Percentiles rank a stretch among this genome's conserved stretches.
phyloP scores from a whole-genome alignment of 495 filamentous ascomycete species.

The Penicillium cinerascens region DNA sequence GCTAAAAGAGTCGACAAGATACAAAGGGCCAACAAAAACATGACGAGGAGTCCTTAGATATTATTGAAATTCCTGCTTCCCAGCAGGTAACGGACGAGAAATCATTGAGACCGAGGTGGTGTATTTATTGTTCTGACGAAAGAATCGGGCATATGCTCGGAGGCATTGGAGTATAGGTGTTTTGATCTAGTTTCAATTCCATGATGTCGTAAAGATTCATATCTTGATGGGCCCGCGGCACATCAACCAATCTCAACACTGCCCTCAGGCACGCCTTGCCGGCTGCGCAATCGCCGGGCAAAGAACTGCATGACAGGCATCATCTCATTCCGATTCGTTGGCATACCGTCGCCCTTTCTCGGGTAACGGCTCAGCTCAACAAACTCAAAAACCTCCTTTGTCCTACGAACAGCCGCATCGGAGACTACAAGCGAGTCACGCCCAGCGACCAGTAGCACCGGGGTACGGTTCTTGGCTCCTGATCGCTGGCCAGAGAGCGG shows the following conservation, averaged over 20 bases:
- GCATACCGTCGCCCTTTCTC: constrained; percentile 77
- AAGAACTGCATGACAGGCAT: constrained; percentile 92
- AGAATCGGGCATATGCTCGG: too few relatives aligned
- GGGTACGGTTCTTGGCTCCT: constrained; percentile 58
- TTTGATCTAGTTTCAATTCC: neutral
- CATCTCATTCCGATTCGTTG: constrained; percentile 79
- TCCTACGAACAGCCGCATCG: constrained; percentile 54
- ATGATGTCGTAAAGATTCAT: constrained; percentile 1
- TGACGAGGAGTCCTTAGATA: too few relatives aligned
- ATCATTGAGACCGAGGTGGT: too few relatives aligned
- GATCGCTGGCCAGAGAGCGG: constrained; percentile 45
- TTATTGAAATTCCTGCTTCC: too few relatives aligned
- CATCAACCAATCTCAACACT: constrained; percentile 50
- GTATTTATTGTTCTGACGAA: too few relatives aligned
- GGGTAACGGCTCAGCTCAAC: constrained; percentile 75
- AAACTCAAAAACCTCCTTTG: constrained; percentile 66
- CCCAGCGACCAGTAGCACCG: constrained; percentile 70
- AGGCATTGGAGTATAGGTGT: too few relatives aligned
- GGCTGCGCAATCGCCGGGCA: constrained; percentile 67
- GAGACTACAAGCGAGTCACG: constrained; percentile 60
- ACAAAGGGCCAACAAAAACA: too few relatives aligned
- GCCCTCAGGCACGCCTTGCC: constrained; percentile 57
- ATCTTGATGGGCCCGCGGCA: neutral
- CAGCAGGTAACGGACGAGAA: too few relatives aligned
- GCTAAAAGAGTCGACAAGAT: too few relatives aligned